Base-by-base conservation (phyloP, 2,329 filamentous ascomycete species). In the Aspergillus novofumigatus region DNA sequence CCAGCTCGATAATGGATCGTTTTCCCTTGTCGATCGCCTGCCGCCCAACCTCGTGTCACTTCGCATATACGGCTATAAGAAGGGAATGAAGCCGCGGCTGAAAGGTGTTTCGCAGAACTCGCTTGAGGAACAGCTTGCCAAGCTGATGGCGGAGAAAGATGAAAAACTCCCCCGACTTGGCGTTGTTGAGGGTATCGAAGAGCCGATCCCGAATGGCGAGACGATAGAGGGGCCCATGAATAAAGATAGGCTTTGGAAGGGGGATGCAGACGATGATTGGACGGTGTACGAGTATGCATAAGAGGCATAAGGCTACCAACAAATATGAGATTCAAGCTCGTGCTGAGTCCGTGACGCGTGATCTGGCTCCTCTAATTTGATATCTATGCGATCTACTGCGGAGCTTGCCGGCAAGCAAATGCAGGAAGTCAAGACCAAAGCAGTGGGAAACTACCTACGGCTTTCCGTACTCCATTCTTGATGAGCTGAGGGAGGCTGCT, bases 51-150 rank as follows among this genome's bases (percentile, higher is more conserved):
- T 54, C 26, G 42, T 38, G 23, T 49, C 42, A n/a, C 44, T 54
- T 17, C 42, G 44, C 23, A 54, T 54, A 49, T 54, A 54, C n/a
- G 28, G 52, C 35, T 54, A 49, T 20, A 21, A 20, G 17, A 54
- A 42, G 41, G 52, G 52, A 14, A 49, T 42, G 41, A 42, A 21
- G 41, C n/a, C 41, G 41, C 17, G n/a, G n/a, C n/a, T 42, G 41
- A 21, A 42, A 42, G 41, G 41, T 42, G n/a, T 42, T 9, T 9
- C 17, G n/a, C 41, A 42, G 20, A 42, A 42, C 41, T 42, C 8
- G n/a, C n/a, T 42, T 42, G 41, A 42, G 17, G 41, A 42, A 2
- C 17, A 42, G 41, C 41, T 42, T 42, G 41, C 41, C 17, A 42
- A 20, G n/a, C 41, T 21, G 41, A 42, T 42, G n/a, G 41, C n/a